phyloP scores from a whole-genome alignment of 2,329 filamentous ascomycete species.

The Tolypocladium sp. region DNA sequence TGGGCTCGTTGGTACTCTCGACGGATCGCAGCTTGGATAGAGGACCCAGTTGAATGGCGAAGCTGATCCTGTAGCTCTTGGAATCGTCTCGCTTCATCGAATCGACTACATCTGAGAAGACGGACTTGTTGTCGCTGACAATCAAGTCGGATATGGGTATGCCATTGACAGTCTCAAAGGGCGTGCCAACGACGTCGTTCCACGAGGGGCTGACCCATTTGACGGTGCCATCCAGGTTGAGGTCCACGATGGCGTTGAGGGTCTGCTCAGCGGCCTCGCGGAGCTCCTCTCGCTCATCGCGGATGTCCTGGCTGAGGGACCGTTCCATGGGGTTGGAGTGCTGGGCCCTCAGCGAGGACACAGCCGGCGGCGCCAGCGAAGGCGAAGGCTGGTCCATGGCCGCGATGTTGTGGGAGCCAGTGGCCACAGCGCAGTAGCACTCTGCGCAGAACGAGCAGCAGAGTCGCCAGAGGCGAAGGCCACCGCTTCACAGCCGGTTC shows the following conservation, averaged over 20 bases:
- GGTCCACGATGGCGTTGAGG: constrained; percentile 89
- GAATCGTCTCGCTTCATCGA: constrained; percentile 90
- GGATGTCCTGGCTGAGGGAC: constrained; percentile 78
- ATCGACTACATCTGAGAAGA: constrained; percentile 77
- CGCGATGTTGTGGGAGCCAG: constrained; percentile 1
- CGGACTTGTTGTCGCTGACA: constrained; percentile 64
- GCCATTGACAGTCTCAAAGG: constrained; percentile 63
- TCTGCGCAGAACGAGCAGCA: neutral
- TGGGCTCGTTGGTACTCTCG: constrained; percentile 28
- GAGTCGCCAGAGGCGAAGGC: neutral
- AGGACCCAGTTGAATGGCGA: constrained; percentile 62
- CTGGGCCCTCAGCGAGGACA: constrained; percentile 42
- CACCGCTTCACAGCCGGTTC: neutral
- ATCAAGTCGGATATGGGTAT: constrained; percentile 73
- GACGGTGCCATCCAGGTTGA: constrained; percentile 81
- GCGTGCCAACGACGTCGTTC: constrained; percentile 82
- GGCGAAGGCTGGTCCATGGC: constrained; percentile 33
- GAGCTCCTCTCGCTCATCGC: constrained; percentile 86
- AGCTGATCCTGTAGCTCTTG: constrained; percentile 81
- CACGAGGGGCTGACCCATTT: constrained; percentile 97
- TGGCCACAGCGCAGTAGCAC: neutral
- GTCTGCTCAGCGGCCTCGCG: constrained; percentile 95
- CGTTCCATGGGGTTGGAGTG: constrained; percentile 47
- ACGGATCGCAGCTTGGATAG: constrained; percentile 53
- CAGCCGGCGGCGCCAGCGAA: constrained; percentile 41